phyloP scores from a whole-genome alignment of 164 flowering plant species.

The Kingdonia uniflora region DNA sequence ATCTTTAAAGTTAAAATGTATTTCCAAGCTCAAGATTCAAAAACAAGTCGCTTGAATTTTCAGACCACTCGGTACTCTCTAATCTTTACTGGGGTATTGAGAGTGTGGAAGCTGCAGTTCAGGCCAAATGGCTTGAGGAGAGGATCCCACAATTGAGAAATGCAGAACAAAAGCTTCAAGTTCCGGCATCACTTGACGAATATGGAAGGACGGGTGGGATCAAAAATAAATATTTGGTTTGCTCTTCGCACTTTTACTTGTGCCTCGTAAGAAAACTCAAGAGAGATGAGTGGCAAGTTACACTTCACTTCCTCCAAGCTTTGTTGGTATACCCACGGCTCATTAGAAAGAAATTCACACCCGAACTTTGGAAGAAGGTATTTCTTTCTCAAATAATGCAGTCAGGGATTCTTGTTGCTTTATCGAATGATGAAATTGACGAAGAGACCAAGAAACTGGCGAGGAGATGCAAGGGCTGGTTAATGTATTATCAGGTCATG shows the following conservation, averaged over 20 bases:
- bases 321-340: constrained; percentile 38
- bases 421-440: constrained; percentile 16
- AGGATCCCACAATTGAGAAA: constrained; percentile 22
- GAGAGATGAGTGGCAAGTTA: constrained; percentile 59
- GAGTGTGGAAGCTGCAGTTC: constrained; percentile 38
- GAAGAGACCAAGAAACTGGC: constrained; percentile 36
- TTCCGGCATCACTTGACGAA: constrained; percentile 58
- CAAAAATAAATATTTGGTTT: constrained; percentile 36
- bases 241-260: constrained; percentile 55
- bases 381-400: constrained; percentile 12
- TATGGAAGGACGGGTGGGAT: constrained; percentile 48
- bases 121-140: constrained; percentile 24
- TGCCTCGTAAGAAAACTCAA: constrained; percentile 44
- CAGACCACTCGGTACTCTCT: constrained; percentile 48
- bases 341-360: constrained; percentile 33
- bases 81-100: constrained; percentile 74
- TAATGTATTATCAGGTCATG: constrained; percentile 60
- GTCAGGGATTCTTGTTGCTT: constrained; percentile 1
- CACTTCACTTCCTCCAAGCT: constrained; percentile 67
- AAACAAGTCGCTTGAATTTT: constrained; percentile 51
- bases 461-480: constrained; percentile 51
- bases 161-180: constrained; percentile 62
- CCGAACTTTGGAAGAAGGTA: constrained; percentile 35
- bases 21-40: constrained; percentile 26
- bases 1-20: constrained; percentile 32